phyloP scores from a whole-genome alignment of 768 basidiomycete genomes.

The Trametes coccinea region DNA sequence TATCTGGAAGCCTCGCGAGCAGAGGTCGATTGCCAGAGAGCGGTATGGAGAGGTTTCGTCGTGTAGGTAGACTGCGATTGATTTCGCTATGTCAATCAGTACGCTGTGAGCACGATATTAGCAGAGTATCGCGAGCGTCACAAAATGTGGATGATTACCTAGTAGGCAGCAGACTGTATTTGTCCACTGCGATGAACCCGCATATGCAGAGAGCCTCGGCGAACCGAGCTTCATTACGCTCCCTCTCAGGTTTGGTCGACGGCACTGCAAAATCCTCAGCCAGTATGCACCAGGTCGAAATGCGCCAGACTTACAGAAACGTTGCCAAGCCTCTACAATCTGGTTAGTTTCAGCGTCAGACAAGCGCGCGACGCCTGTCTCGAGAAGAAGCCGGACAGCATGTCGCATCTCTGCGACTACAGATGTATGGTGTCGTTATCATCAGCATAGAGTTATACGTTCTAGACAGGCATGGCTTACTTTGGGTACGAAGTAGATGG shows the following conservation, averaged over 20 bases:
- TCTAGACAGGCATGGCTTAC: conserved; percentile 38
- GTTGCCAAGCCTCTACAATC: conserved; percentile 64
- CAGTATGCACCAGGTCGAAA: neutral
- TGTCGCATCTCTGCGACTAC: conserved; percentile 61
- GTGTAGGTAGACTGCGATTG: conserved; percentile 74
- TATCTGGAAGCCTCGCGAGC: conserved; percentile 86
- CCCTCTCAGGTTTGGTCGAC: conserved; percentile 45
- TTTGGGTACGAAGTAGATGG: conserved; percentile 73
- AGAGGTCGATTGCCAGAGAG: conserved; percentile 82
- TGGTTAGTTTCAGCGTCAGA: conserved; percentile 64
- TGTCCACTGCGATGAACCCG: conserved; percentile 80
- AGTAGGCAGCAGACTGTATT: conserved; percentile 72
- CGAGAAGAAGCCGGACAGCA: conserved; percentile 77
- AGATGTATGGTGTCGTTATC: neutral
- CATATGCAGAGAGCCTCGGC: conserved; percentile 79
- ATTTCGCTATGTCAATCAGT: conserved; percentile 82
- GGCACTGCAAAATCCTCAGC: neutral
- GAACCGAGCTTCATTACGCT: conserved; percentile 57
- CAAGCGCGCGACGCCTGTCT: conserved; percentile 66
- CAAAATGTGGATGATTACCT: conserved; percentile 45
- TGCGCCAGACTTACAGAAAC: conserved; percentile 47
- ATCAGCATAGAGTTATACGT: conserved; percentile 21
- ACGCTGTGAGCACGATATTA: conserved; percentile 45
- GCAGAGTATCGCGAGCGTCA: neutral
- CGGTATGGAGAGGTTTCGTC: conserved; percentile 68